Conservation (phyloP, 2,329 filamentous ascomycete genomes). For the Sphaerulina vaccinii region DNA sequence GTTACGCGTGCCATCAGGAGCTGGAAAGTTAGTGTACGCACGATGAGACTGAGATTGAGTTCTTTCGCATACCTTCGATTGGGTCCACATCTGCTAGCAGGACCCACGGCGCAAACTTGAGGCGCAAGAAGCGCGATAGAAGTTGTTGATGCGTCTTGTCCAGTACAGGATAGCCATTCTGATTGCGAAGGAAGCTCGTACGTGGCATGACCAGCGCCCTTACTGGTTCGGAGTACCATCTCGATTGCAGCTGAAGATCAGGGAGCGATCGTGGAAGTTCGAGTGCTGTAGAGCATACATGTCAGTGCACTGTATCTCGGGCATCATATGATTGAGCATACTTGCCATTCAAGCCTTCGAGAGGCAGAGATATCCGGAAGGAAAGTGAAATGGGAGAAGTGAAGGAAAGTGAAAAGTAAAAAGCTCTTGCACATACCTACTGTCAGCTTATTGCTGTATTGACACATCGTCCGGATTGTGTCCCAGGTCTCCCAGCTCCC, state of each 20-base stretch:
- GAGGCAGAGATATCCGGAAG: background rate
- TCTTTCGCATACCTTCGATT: constrained; percentile 34
- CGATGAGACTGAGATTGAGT: background rate
- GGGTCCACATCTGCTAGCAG: constrained; percentile 59
- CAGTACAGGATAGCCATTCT: constrained; percentile 58
- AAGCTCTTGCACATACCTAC: constrained; percentile 64
- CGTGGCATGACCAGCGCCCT: constrained; percentile 55
- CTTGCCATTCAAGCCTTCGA: constrained; percentile 1
- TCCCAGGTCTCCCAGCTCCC: constrained; percentile 94
- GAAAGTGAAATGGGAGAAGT: constrained; percentile 2
- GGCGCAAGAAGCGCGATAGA: constrained; percentile 57
- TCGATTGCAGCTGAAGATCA: constrained; percentile 54
- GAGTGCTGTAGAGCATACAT: constrained; percentile 47
- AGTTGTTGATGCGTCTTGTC: constrained; percentile 58
- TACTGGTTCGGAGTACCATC: constrained; percentile 64
- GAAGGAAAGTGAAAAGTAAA: constrained; percentile 3
- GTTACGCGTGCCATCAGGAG: background rate
- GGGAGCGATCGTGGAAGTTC: constrained; percentile 61
- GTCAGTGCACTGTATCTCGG: constrained; percentile 4
- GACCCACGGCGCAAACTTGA: constrained; percentile 60
- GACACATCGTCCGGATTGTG: constrained; percentile 77
- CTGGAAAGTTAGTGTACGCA: background rate
- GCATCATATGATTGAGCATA: constrained; percentile 5
- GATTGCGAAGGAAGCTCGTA: constrained; percentile 57
- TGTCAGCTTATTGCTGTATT: constrained; percentile 76